phyloP scores from a whole-genome alignment of 179 eudicot species.

The Carnegiea gigantea region DNA sequence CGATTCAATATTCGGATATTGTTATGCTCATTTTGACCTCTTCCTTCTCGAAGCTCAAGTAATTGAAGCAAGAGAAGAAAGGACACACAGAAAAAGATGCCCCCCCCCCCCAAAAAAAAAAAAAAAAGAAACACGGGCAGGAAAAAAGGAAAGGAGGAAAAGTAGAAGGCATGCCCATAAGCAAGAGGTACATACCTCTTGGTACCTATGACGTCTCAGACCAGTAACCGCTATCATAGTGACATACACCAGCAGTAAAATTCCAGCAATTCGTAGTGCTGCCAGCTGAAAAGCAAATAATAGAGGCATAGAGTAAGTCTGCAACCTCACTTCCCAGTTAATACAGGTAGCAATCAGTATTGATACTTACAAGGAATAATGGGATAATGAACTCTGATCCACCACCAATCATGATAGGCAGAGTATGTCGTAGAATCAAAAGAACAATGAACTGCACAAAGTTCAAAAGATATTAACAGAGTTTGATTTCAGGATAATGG shows the following conservation, averaged over 20 bases:
- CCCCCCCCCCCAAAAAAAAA: too few relatives aligned
- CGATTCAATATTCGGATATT: too few relatives aligned
- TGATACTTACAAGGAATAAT: conserved; percentile 54
- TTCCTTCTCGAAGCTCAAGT: background rate
- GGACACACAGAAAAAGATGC: background rate
- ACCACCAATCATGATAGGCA: conserved; percentile 63
- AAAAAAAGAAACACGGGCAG: background rate
- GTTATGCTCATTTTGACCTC: background rate
- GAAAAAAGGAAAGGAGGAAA: too few relatives aligned
- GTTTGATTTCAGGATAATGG: background rate
- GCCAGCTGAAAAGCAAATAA: conserved; percentile 32
- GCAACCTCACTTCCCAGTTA: background rate
- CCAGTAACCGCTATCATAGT: conserved; percentile 34
- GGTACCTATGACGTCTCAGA: conserved; percentile 31
- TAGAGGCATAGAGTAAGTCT: background rate
- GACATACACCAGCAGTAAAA: conserved; percentile 36
- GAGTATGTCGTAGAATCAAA: conserved; percentile 72
- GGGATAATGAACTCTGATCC: conserved; percentile 63
- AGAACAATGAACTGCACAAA: conserved; percentile 71
- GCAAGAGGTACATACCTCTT: conserved; percentile 18
- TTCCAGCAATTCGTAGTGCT: conserved; percentile 29
- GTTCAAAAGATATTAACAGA: background rate
- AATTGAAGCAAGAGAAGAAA: background rate
- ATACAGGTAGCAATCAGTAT: background rate
- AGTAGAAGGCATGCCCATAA: conserved; percentile 5